Percentiles rank a stretch among this genome's conserved stretches.
phyloP scores from a whole-genome alignment of 2,329 filamentous ascomycete species.

The Aspergillus aculeatinus region DNA sequence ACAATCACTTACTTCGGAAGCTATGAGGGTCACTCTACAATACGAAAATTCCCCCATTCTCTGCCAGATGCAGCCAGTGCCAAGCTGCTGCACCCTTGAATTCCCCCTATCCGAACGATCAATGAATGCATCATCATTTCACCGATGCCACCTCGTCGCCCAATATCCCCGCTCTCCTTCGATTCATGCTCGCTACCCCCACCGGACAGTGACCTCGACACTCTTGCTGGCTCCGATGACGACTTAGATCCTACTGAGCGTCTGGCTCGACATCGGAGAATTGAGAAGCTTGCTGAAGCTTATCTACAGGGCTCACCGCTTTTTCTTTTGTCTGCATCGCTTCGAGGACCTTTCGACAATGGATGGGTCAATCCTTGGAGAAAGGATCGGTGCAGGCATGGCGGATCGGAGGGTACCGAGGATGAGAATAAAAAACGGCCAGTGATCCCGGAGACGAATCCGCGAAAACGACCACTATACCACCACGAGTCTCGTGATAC shows the following conservation, averaged over 20 bases:
- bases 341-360: conserved; percentile 46
- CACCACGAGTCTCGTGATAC: conserved; percentile 17
- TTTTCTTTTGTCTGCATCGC: conserved; percentile 47
- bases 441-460: conserved; percentile 31
- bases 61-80: conserved; percentile 26
- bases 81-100: conserved; percentile 20
- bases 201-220: conserved; percentile 27
- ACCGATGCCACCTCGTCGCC: conserved; percentile 35
- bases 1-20: conserved; percentile 7
- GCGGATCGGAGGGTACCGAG: neutral
- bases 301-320: conserved; percentile 45
- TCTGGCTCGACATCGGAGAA: conserved; percentile 41
- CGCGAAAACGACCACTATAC: conserved; percentile 21
- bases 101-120: conserved; percentile 11
- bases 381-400: conserved; percentile 22
- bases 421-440: conserved; percentile 10
- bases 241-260: conserved; percentile 34
- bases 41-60: conserved; percentile 5
- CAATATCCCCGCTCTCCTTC: conserved; percentile 35
- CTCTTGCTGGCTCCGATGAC: conserved; percentile 40
- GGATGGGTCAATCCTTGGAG: conserved; percentile 50
- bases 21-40: conserved; percentile 18
- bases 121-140: conserved; percentile 13
- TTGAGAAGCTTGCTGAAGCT: conserved; percentile 42
- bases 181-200: conserved; percentile 33